These are phyloP conservation scores for Samsoniella hepiali DNA, from an alignment of 2,329 filamentous ascomycete genomes.

Conservation along the genomic window DNA sequence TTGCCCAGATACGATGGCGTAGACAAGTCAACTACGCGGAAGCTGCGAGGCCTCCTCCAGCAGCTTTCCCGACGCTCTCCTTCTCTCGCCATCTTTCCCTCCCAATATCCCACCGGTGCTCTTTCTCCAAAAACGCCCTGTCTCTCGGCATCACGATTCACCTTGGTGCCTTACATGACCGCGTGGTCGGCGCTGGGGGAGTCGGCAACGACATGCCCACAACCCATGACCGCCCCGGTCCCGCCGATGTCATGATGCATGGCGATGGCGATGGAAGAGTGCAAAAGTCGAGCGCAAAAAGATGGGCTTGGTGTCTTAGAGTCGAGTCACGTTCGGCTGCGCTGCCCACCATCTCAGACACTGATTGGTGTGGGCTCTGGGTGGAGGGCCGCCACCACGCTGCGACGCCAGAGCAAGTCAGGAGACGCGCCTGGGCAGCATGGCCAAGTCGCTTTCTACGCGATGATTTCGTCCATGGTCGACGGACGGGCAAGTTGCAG, in stretches of 20 bases:
- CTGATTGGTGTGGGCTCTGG: constrained; percentile 21
- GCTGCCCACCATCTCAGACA: constrained; percentile 25
- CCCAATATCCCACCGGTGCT: neutral
- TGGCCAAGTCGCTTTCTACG: neutral
- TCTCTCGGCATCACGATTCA: neutral
- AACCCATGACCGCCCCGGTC: constrained; percentile 28
- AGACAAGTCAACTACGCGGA: neutral
- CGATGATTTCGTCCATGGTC: neutral
- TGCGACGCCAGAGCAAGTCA: constrained; percentile 18
- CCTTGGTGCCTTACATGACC: constrained; percentile 30
- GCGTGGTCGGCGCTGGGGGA: constrained; percentile 25
- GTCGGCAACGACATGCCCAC: constrained; percentile 15
- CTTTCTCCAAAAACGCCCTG: neutral
- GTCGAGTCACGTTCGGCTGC: constrained; percentile 36
- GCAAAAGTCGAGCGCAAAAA: constrained; percentile 20
- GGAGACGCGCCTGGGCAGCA: constrained; percentile 10
- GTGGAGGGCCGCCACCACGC: constrained; percentile 22
- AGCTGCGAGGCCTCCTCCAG: neutral
- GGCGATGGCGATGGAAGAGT: constrained; percentile 6
- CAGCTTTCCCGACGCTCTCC: neutral
- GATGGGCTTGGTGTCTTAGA: constrained; percentile 36
- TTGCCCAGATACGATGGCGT: neutral
- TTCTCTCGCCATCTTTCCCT: neutral
- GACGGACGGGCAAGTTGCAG: neutral
- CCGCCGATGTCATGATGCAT: constrained; percentile 28